These are phyloP conservation scores for Helichrysum umbraculigerum DNA, from an alignment of 129 eudicot genomes.

Conservation along the genomic window DNA sequence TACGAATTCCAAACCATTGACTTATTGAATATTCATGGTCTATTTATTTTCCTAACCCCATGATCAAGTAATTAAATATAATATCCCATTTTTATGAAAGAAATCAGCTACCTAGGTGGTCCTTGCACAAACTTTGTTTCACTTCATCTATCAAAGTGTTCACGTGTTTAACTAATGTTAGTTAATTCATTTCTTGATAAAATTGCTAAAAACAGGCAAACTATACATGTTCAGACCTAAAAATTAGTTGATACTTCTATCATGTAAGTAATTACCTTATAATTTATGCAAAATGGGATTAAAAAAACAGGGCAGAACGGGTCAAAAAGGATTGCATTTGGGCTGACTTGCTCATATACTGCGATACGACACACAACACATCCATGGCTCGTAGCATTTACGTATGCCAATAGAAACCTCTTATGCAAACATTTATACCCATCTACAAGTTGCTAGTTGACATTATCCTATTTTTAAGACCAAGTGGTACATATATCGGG, in stretches of 20 bases:
- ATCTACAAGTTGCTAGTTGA: not conserved
- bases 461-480: not conserved
- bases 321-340: too few relatives aligned
- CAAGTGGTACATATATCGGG: constrained; percentile 18
- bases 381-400: too few relatives aligned
- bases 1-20: not conserved
- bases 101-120: not conserved
- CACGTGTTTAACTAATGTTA: not conserved
- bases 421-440: too few relatives aligned
- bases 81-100: not conserved
- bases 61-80: not conserved
- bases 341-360: too few relatives aligned
- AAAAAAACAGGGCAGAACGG: too few relatives aligned
- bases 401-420: not conserved
- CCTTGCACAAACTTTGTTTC: not conserved
- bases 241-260: too few relatives aligned
- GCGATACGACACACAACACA: too few relatives aligned
- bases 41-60: not conserved
- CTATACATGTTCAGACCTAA: too few relatives aligned
- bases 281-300: too few relatives aligned
- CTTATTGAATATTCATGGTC: not conserved
- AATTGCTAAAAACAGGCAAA: too few relatives aligned
- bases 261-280: too few relatives aligned
- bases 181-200: too few relatives aligned
- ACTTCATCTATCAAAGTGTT: not conserved